phyloP scores from a whole-genome alignment of 768 basidiomycete species.

The Lactarius psammicola region DNA sequence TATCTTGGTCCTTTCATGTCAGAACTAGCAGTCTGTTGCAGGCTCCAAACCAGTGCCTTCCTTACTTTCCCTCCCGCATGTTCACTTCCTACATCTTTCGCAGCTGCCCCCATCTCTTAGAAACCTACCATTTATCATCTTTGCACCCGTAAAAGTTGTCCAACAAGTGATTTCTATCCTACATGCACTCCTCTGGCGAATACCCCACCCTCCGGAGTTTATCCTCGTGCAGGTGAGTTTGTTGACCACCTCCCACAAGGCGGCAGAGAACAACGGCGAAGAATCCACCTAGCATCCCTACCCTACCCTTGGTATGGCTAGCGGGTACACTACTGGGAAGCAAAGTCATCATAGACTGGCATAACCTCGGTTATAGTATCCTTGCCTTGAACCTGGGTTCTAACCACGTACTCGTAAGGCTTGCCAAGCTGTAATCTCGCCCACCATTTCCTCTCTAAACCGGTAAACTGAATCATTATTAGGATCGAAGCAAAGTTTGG shows the following conservation, averaged over 20 bases:
- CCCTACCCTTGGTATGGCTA: conserved; percentile 81
- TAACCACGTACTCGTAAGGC: conserved; percentile 62
- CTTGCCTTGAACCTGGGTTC: conserved; percentile 78
- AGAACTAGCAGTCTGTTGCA: conserved; percentile 33
- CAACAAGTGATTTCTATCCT: conserved; percentile 68
- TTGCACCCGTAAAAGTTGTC: conserved; percentile 78
- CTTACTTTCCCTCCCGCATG: conserved; percentile 60
- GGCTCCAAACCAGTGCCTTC: conserved; percentile 77
- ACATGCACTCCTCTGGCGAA: conserved; percentile 54
- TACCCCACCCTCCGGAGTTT: conserved; percentile 72
- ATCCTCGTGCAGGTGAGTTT: conserved; percentile 82
- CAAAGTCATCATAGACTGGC: conserved; percentile 97
- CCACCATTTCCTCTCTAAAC: conserved; percentile 9
- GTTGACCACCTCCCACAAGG: neutral
- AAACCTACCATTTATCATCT: conserved; percentile 60
- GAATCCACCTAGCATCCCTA: conserved; percentile 98
- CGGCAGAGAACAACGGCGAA: conserved; percentile 36
- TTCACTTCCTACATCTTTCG: conserved; percentile 66
- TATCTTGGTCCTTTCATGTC: neutral
- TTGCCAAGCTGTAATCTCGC: conserved; percentile 67
- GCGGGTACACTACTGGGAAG: conserved; percentile 65
- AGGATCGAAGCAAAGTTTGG: conserved; percentile 90
- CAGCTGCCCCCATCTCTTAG: conserved; percentile 57
- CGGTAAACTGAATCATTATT: neutral
- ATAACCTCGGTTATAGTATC: conserved; percentile 95